phyloP scores from a whole-genome alignment of 169 alveolate genomes.

The Toxoplasma gondii region DNA sequence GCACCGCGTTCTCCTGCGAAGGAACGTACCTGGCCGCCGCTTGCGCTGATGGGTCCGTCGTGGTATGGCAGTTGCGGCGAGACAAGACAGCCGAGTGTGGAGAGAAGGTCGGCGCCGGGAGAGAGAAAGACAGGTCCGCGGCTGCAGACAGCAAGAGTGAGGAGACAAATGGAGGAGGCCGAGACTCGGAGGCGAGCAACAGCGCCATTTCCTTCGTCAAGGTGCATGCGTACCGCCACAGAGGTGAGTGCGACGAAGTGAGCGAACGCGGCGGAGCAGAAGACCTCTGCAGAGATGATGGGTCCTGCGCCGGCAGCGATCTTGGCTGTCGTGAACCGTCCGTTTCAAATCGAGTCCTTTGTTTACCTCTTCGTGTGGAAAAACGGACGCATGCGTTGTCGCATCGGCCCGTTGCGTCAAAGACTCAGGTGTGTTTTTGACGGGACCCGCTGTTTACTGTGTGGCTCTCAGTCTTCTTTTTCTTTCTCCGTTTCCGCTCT shows the following conservation, averaged over 20 bases:
- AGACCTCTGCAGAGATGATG: not conserved
- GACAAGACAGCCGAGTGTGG: not conserved
- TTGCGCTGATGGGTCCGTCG: constrained; percentile 49
- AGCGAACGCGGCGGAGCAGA: not conserved
- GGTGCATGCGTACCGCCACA: constrained; percentile 29
- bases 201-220: not conserved
- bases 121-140: not conserved
- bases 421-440: no score
- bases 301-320: no score
- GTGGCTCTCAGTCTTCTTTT: no score
- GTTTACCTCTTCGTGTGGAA: no score
- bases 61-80: constrained; percentile 23
- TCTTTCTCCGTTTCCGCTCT: no score
- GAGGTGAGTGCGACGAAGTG: not conserved
- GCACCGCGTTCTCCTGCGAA: constrained; percentile 9
- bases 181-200: not conserved
- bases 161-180: not conserved
- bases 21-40: constrained; percentile 51
- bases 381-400: no score
- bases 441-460: no score
- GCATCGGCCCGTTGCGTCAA: no score
- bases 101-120: not conserved
- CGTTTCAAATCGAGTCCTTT: no score
- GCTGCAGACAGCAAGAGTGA: not conserved
- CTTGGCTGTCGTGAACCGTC: no score